phyloP scores from a whole-genome alignment of 73 alveolate genomes.

The Tetrahymena elliotti region DNA sequence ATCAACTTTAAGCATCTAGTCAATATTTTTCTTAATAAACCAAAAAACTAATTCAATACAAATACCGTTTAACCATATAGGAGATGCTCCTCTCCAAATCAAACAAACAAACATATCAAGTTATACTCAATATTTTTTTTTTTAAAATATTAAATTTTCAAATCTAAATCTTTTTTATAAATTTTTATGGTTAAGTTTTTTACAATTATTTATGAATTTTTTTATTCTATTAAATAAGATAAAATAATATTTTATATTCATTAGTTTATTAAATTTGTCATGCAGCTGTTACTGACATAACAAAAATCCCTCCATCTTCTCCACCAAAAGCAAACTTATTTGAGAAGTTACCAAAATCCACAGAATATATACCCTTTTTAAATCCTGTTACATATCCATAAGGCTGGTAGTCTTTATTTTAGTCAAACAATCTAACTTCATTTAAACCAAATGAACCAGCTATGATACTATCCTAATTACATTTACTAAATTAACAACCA shows the following conservation, averaged over 20 bases:
- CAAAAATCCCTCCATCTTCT: conserved; percentile 71
- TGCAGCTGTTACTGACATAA: conserved; percentile 9
- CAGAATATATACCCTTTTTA: conserved; percentile 41
- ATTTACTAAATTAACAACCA: conserved; percentile 58
- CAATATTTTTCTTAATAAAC: background rate
- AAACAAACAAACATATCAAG: too few relatives aligned
- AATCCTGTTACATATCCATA: conserved; percentile 59
- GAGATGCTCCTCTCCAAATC: too few relatives aligned
- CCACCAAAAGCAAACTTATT: conserved; percentile 79
- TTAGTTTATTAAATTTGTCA: conserved; percentile 1
- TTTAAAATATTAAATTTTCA: background rate
- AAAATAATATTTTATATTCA: background rate
- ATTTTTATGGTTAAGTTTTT: too few relatives aligned
- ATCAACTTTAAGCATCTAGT: background rate
- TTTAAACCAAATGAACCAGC: conserved; percentile 73
- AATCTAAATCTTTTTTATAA: background rate
- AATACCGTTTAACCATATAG: background rate
- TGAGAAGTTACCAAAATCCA: conserved; percentile 61
- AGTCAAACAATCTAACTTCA: conserved; percentile 64
- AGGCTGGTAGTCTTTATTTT: conserved; percentile 49
- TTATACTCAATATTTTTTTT: too few relatives aligned
- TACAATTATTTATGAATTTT: too few relatives aligned
- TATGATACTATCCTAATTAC: conserved; percentile 52
- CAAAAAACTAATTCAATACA: too few relatives aligned
- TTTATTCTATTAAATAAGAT: too few relatives aligned